These are phyloP conservation scores for Colletotrichum tropicicola DNA, from an alignment of 2,329 filamentous ascomycete species.

Conservation along the genomic window DNA sequence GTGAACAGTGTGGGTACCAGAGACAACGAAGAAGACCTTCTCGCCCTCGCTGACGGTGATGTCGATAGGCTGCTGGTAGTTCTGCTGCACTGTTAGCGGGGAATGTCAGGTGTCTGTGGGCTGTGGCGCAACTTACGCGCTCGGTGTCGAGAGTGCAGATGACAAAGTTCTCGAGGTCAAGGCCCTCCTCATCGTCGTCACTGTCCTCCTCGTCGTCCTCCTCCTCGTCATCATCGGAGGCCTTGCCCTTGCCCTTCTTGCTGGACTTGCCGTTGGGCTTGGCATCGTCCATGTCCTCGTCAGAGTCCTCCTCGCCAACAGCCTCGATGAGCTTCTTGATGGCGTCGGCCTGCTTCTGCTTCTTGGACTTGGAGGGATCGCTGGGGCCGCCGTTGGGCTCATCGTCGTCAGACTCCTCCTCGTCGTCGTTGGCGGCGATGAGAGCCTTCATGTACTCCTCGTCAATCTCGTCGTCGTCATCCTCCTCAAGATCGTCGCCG, in stretches of 20 bases:
- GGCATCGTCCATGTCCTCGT: slow-evolving; percentile 80
- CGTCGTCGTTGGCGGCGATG: slow-evolving; percentile 62
- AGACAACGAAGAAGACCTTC: slow-evolving; percentile 90
- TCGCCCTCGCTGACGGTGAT: slow-evolving; percentile 91
- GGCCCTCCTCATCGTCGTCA: slow-evolving; percentile 66
- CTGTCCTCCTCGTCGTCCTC: slow-evolving; percentile 62
- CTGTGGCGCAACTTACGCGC: slow-evolving; percentile 68
- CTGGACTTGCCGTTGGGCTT: slow-evolving; percentile 67
- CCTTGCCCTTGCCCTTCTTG: slow-evolving; percentile 78
- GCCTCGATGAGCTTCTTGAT: slow-evolving; percentile 81
- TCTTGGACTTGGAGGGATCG: slow-evolving; percentile 89
- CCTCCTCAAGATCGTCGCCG: slow-evolving; percentile 61
- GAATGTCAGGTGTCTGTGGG: neutral
- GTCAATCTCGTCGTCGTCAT: slow-evolving; percentile 71
- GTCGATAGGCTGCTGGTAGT: slow-evolving; percentile 94
- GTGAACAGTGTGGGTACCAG: slow-evolving; percentile 88
- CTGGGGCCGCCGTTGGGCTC: slow-evolving; percentile 88
- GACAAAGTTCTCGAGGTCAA: slow-evolving; percentile 87
- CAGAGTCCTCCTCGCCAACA: slow-evolving; percentile 64
- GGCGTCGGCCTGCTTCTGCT: slow-evolving; percentile 81
- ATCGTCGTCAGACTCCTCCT: slow-evolving; percentile 50
- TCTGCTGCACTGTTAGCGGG: slow-evolving; percentile 57
- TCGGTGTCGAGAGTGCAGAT: slow-evolving; percentile 95
- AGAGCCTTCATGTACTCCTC: slow-evolving; percentile 71
- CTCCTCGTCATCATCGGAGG: slow-evolving; percentile 67